A percentile compares a stretch with the other conserved stretches of the same genome.
These are phyloP conservation scores for Juglanconis sp. DNA, from an alignment of 2,329 filamentous ascomycete species.

Conservation along the genomic window DNA sequence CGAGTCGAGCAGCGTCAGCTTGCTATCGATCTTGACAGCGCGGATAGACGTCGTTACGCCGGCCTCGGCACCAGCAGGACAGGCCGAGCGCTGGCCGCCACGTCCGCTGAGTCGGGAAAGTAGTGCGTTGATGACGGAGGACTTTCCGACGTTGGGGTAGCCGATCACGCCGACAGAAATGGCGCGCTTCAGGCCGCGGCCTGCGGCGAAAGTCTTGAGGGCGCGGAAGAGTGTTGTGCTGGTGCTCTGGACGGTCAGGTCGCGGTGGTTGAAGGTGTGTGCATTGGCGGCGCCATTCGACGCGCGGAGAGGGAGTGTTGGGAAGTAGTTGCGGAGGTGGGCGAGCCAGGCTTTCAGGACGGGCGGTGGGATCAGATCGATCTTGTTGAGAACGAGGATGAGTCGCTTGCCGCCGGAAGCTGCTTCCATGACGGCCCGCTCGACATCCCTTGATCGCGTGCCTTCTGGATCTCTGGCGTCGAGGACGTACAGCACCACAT, in stretches of 20 bases:
- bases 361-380: constrained; percentile 79
- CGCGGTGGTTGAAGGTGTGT: constrained; percentile 87
- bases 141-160: constrained; percentile 95
- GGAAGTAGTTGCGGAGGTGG: constrained; percentile 84
- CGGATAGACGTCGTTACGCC: constrained; percentile 87
- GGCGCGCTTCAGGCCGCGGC: constrained; percentile 80
- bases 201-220: constrained; percentile 82
- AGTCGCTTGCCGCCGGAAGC: constrained; percentile 79
- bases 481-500: constrained; percentile 89
- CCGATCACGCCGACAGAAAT: constrained; percentile 91
- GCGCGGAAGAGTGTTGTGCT: constrained; percentile 82
- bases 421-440: constrained; percentile 87
- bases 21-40: constrained; percentile 90
- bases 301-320: constrained; percentile 83
- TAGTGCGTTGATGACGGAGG: constrained; percentile 91
- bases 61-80: constrained; percentile 85
- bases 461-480: constrained; percentile 90
- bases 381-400: constrained; percentile 93
- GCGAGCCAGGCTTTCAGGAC: constrained; percentile 82
- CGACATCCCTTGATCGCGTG: constrained; percentile 84
- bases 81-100: constrained; percentile 60
- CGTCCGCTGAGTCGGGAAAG: constrained; percentile 71
- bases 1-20: constrained; percentile 88
- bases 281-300: constrained; percentile 80
- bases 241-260: constrained; percentile 82